phyloP scores from a whole-genome alignment of 1,284 basidiomycete species.

The Leucoagaricus sp. region DNA sequence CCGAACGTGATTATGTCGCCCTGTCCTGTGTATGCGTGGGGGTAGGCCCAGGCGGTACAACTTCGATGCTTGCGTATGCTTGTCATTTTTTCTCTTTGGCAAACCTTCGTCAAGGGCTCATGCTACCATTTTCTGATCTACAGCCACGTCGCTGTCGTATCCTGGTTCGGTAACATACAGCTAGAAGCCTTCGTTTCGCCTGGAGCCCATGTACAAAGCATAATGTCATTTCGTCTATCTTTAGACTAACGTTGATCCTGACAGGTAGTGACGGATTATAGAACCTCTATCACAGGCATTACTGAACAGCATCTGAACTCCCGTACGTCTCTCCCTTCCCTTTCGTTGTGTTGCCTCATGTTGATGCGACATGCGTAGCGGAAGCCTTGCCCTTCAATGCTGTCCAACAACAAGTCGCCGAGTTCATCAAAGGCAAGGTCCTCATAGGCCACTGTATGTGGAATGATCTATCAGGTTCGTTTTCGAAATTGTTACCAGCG shows the following conservation, averaged over 20 bases:
- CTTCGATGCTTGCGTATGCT: slow-evolving; percentile 74
- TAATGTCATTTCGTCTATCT: slow-evolving; percentile 4
- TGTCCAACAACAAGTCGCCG: slow-evolving; percentile 66
- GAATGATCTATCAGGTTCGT: slow-evolving; percentile 73
- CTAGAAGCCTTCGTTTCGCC: slow-evolving; percentile 58
- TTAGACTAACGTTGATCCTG: slow-evolving; percentile 9
- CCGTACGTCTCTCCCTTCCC: slow-evolving; percentile 35
- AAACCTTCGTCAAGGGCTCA: not conserved
- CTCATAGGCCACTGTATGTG: slow-evolving; percentile 75
- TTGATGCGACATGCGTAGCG: slow-evolving; percentile 32
- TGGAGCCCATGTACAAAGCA: slow-evolving; percentile 55
- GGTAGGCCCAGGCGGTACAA: slow-evolving; percentile 74
- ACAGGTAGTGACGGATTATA: slow-evolving; percentile 64
- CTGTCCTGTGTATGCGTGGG: slow-evolving; percentile 67
- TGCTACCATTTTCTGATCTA: not conserved
- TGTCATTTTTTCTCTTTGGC: slow-evolving; percentile 14
- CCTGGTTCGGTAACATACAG: slow-evolving; percentile 58
- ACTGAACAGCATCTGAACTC: slow-evolving; percentile 52
- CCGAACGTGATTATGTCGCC: slow-evolving; percentile 47
- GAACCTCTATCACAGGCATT: slow-evolving; percentile 73
- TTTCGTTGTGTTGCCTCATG: slow-evolving; percentile 7
- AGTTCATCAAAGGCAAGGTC: slow-evolving; percentile 63
- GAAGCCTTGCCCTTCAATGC: slow-evolving; percentile 54
- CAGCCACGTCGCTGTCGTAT: slow-evolving; percentile 64
- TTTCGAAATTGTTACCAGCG: not conserved